Evolutionary conservation across 1,139 yeast species (phyloP).

Genomic region (Kurtzmaniella quercitrusa): DNA sequence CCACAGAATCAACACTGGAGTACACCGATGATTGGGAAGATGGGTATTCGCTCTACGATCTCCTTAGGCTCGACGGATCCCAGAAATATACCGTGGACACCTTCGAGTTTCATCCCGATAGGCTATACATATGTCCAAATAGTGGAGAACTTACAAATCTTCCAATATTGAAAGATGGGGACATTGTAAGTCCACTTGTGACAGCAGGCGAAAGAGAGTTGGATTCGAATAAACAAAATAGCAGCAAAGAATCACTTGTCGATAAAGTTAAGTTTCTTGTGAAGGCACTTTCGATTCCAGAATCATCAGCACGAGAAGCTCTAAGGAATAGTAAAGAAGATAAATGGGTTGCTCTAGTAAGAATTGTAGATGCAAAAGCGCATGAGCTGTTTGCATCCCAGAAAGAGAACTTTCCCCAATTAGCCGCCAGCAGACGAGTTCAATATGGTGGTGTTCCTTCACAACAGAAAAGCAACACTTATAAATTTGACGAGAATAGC

Average conservation of each 20-base stretch:
- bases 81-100: not conserved
- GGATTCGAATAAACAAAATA: not conserved
- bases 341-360: not conserved
- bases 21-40: not conserved
- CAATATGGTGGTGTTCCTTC: slow-evolving; percentile 12
- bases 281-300: not conserved
- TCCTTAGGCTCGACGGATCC: not conserved
- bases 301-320: not conserved
- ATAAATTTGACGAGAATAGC: slow-evolving; percentile 13
- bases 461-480: slow-evolving; percentile 4
- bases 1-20: not conserved
- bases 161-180: not conserved
- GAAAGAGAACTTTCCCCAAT: slow-evolving; percentile 6
- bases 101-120: not conserved
- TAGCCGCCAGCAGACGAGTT: slow-evolving; percentile 20
- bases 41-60: not conserved
- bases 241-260: not conserved
- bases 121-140: not conserved
- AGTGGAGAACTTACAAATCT: not conserved
- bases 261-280: not conserved
- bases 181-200: not conserved
- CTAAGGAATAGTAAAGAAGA: not conserved
- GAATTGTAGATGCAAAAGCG: not conserved
- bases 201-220: not conserved
- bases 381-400: not conserved